These are phyloP conservation scores for Lagenidium giganteum DNA, from an alignment of 352 stramenopile species.

Conservation along the genomic window DNA sequence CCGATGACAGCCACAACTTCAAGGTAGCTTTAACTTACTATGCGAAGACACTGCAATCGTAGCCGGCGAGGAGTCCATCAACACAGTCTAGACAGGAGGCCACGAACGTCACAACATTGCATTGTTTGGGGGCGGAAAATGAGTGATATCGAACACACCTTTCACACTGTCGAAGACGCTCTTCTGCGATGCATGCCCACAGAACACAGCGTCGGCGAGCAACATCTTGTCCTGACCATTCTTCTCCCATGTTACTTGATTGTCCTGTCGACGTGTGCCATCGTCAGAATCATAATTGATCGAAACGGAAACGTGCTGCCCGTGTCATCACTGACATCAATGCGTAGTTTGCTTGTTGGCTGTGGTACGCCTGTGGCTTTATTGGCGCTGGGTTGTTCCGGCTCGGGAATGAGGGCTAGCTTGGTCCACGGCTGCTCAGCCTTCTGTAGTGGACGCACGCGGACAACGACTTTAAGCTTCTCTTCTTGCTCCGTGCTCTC, in stretches of 20 bases:
- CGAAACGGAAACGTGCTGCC: too few species aligned
- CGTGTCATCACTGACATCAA: too few species aligned
- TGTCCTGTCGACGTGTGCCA: too few species aligned
- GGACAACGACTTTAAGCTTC: conserved; percentile 60
- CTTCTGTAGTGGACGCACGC: conserved; percentile 46
- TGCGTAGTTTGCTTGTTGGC: too few species aligned
- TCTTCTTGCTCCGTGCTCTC: conserved; percentile 23
- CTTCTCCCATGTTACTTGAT: conserved; percentile 57
- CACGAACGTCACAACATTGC: too few species aligned
- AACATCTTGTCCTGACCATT: conserved; percentile 58
- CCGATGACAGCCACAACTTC: too few species aligned
- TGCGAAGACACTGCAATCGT: conserved; percentile 67
- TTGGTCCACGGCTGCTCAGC: conserved; percentile 40
- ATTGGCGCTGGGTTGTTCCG: not conserved
- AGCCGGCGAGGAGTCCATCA: conserved; percentile 49
- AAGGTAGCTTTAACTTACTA: conserved; percentile 63
- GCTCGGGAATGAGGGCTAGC: too few species aligned
- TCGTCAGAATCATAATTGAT: too few species aligned
- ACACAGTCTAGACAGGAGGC: too few species aligned
- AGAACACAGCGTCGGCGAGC: conserved; percentile 46
- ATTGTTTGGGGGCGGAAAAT: not conserved
- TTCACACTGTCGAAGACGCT: conserved; percentile 47
- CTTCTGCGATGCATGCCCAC: conserved; percentile 26
- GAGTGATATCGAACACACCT: conserved; percentile 17
- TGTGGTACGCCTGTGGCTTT: too few species aligned